Evolutionary conservation across 2,329 filamentous ascomycete species (phyloP), one percentile per base, ranked within the genome.

Genomic region (Verticillium zaregamsianum): DNA sequence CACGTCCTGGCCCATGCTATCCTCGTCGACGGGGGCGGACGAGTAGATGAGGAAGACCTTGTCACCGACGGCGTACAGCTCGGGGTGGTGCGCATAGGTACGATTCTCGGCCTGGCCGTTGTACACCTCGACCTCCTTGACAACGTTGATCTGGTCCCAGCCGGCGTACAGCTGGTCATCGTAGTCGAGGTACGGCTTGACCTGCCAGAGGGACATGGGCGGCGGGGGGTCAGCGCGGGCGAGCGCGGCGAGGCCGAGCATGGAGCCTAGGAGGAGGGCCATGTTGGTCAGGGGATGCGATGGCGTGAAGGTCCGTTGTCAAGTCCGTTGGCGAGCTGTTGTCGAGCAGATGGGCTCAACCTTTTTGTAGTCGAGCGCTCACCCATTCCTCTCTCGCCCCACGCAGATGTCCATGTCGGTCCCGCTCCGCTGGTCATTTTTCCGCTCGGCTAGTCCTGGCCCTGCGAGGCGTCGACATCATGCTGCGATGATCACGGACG

Each of bases 51-150:
- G 63, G 57, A 66, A 65, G 2, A 68, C 64, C 1, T 61, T 58
- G 57, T 63, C 37, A 11, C 63, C 66, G 28, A 63, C 14, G 37
- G 65, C 64, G 55, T 63, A 67, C 5, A 70, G 61, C 31, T 65
- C 68, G 3, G 68, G 68, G 33, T 70, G 68, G 40, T 70, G 68
- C 0, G 68, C 66, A 31, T 70, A 68, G 12, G 68, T 70, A 9
- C 68, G 65, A 11, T 65, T 65, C 20, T 65, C 57, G 3, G 58
- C 59, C 1, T 64, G 62, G 8, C 68, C 68, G 49, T 67, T 68
- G 55, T 69, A 68, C 5, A 70, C 64, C 45, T 66, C 58, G 14
- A 68, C 58, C 28, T 70, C 67, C 31, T 62, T 61, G 12, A 64
- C 57, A 7, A 65, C 62, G 1, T 62, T 17, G 7, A 70, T 67